Base-by-base conservation (phyloP, 2,329 filamentous ascomycete genomes). In the Xylaria sp. region DNA sequence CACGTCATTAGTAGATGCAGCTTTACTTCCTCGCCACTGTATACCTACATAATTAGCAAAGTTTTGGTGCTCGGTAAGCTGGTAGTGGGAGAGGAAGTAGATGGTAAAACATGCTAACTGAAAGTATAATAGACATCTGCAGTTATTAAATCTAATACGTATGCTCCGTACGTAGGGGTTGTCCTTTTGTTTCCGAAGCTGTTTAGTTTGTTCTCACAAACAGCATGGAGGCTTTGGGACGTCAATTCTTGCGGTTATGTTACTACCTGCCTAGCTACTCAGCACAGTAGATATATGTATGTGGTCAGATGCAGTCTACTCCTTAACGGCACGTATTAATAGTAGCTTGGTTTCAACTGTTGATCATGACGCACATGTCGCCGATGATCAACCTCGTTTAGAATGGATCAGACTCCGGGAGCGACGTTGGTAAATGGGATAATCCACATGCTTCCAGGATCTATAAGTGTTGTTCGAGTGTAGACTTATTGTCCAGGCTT, bases 281-380 rank as follows among this genome's bases (percentile, higher is more conserved):
- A n/a, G n/a, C n/a, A n/a, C n/a, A n/a, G n/a, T n/a, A n/a, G n/a
- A n/a, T 13, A 13, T 27, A 32, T 18, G 25, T 16, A 18, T 18
- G 40, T 18, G 40, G 18, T 44, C 6, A 44, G 40, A 8, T 18
- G 16, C n/a, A 18, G 16, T 44, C n/a, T 54, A 47, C 9, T 55
- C 5, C 13, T 25, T 8, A 27, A 32, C 29, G 16, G 5, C 48
- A 50, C 21, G 35, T n/a, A 27, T 29, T 35, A 25, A 23, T 25
- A 5, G 57, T 53, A 35, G 44, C 37, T 25, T 29, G 18, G 44
- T 60, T 54, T 32, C n/a, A 16, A 50, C 27, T 64, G 65, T 51
- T 60, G 69, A 68, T 70, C 65, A 70, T 70, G 68, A 70, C 62
- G 68, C 35, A 60, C 48, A 59, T 54, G 27, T 35, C 37, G 23